Evolutionary conservation across 331 rosid species (phyloP).

Genomic region (Quercus phellos): DNA sequence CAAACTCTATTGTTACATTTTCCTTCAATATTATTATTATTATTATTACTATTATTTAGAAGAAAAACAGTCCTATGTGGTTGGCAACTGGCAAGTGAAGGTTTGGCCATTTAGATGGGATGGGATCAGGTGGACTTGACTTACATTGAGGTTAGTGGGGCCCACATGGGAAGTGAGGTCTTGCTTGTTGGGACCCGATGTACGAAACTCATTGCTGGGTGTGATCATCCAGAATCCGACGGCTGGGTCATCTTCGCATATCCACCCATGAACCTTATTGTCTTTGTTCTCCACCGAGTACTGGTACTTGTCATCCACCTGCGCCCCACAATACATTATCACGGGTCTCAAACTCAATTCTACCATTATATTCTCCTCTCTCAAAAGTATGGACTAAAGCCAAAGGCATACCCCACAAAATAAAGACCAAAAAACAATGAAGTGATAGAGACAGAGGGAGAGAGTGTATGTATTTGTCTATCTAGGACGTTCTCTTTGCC

Average conservation of each 20-base stretch:
- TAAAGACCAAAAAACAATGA: too few relatives aligned
- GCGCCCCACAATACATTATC: not conserved
- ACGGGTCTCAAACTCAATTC: too few relatives aligned
- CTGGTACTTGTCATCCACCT: constrained; percentile 45
- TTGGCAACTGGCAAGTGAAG: not conserved
- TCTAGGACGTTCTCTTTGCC: too few relatives aligned
- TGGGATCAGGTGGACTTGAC: not conserved
- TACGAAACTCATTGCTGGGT: constrained; percentile 58
- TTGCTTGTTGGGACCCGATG: constrained; percentile 59
- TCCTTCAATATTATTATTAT: too few relatives aligned
- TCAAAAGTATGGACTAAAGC: not conserved
- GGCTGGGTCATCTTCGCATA: constrained; percentile 4
- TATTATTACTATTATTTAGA: too few relatives aligned
- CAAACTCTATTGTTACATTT: too few relatives aligned
- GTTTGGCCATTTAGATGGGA: too few relatives aligned
- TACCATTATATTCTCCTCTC: too few relatives aligned
- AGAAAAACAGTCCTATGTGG: too few relatives aligned
- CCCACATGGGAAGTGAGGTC: constrained; percentile 80
- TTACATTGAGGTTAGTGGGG: constrained; percentile 51
- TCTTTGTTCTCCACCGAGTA: constrained; percentile 28
- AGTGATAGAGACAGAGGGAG: too few relatives aligned
- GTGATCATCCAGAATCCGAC: constrained; percentile 69
- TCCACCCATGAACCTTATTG: constrained; percentile 38
- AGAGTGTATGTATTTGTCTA: too few relatives aligned
- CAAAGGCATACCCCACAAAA: not conserved